Evolutionary conservation across 371 early-diverging fungal genomes (phyloP), one percentile per base, ranked within the genome.

Genomic region (Mucor indicus): DNA sequence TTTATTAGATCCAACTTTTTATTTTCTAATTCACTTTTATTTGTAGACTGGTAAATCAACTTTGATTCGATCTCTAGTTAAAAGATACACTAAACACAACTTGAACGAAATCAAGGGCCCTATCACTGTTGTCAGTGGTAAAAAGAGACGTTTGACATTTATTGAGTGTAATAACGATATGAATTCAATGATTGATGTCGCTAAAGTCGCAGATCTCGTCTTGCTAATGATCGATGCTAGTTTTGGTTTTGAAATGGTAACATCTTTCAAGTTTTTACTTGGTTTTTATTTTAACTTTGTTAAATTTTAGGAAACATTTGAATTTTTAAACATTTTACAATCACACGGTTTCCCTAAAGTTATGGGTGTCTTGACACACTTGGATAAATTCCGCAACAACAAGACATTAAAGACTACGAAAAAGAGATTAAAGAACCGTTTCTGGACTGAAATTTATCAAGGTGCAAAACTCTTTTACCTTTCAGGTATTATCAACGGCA

Each of bases 401-500:
- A 96, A 97, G 70, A 67, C 84, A 17, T 77, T 95, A 45, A 84
- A 87, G 45, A 84, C 82, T 13, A 91, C 87, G n/a, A 97, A 97
- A 66, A 96, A 96, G 77, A 66, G 81, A 45, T 72, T 98, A 42
- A 98, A 98, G 83, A 93, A 95, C 44, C 89, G 98, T 58, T 97
- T 97, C 80, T 97, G 98, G 98, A 95, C 96, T 10, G 98, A 98
- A 67, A 95, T 96, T 46, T 95, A 97, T 62, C 90, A 93, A 55
- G 98, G 98, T 23, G 98, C 98, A 48, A 97, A 97, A 66, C 74
- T 98, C 15, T 98, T 98, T 56, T 96, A 95, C 55, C 76, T 98
- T 20, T 92, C 95, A 1, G 98, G 98, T 24, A 75, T 97, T 19
- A 89, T 95, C 70, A 89, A 96, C 58, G 95, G 92, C 20, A 79